Conservation (phyloP, 169 alveolate genomes). For the Ichthyophthirius multifiliis region DNA sequence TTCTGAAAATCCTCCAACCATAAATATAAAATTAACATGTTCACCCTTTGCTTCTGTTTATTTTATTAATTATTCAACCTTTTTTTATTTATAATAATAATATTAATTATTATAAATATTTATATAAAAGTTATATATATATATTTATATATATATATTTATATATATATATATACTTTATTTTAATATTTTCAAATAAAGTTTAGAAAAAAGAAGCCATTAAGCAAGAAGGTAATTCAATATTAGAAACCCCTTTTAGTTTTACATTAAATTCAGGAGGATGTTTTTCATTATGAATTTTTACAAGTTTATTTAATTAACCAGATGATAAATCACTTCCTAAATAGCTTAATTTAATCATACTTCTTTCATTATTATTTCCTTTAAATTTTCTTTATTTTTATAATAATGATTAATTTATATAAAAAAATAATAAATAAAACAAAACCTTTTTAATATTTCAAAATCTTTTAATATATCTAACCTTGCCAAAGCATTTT, state of each 20-base stretch:
- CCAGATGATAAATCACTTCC: constrained; percentile 77
- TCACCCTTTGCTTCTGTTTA: constrained; percentile 72
- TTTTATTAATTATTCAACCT: constrained; percentile 54
- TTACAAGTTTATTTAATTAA: constrained; percentile 62
- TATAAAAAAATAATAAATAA: neutral
- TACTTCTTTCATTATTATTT: constrained; percentile 73
- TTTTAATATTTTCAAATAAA: constrained; percentile 79
- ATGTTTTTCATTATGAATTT: constrained; percentile 60
- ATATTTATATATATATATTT: neutral
- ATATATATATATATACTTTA: constrained; percentile 48
- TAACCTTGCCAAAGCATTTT: constrained; percentile 83
- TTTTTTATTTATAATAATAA: neutral
- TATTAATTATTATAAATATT: neutral
- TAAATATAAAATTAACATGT: constrained; percentile 78
- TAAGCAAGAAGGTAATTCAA: constrained; percentile 78
- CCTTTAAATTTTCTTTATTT: constrained; percentile 72
- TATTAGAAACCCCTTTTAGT: constrained; percentile 75
- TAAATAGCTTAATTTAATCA: constrained; percentile 78
- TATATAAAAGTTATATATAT: neutral
- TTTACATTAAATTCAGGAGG: constrained; percentile 67
- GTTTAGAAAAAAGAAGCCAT: constrained; percentile 82
- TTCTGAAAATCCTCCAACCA: constrained; percentile 91
- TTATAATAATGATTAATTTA: neutral
- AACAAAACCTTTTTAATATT: constrained; percentile 59
- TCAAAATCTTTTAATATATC: constrained; percentile 86